Percentiles rank a stretch among this genome's conserved stretches.
These are phyloP conservation scores for Cercophora newfieldiana DNA, from an alignment of 495 filamentous ascomycete genomes.

Conservation along the genomic window DNA sequence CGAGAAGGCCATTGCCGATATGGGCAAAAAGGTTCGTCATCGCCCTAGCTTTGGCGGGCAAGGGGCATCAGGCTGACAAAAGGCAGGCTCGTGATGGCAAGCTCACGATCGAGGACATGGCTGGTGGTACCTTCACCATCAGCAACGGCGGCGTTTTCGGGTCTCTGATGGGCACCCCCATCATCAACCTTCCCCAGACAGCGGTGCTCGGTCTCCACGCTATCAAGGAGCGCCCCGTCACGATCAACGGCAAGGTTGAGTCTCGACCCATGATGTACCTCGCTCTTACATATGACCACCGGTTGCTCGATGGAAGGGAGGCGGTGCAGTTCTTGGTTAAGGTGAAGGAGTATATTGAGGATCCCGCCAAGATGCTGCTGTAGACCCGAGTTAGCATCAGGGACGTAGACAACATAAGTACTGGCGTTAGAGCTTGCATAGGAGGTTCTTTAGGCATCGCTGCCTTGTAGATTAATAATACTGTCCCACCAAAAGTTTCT, in stretches of 20 bases:
- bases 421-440: not conserved
- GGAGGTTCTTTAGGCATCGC: not conserved
- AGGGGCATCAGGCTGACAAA: constrained; percentile 20
- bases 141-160: constrained; percentile 80
- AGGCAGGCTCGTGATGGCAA: constrained; percentile 88
- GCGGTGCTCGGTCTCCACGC: constrained; percentile 96
- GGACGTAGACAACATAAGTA: not conserved
- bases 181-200: constrained; percentile 96
- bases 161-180: constrained; percentile 93
- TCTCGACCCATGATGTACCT: constrained; percentile 99
- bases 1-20: constrained; percentile 86
- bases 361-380: constrained; percentile 88
- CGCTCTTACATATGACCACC: constrained; percentile 95
- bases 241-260: constrained; percentile 86
- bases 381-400: constrained; percentile 19
- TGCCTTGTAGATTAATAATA: not conserved
- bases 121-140: constrained; percentile 97
- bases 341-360: constrained; percentile 98
- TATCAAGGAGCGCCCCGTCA: constrained; percentile 93
- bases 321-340: constrained; percentile 97
- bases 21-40: constrained; percentile 88
- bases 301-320: constrained; percentile 91
- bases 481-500: not conserved
- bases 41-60: not conserved
- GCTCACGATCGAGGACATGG: constrained; percentile 99